A percentile compares a stretch with the other conserved stretches of the same genome.
phyloP scores from a whole-genome alignment of 441 rosid genomes.

The Adansonia gregorii region DNA sequence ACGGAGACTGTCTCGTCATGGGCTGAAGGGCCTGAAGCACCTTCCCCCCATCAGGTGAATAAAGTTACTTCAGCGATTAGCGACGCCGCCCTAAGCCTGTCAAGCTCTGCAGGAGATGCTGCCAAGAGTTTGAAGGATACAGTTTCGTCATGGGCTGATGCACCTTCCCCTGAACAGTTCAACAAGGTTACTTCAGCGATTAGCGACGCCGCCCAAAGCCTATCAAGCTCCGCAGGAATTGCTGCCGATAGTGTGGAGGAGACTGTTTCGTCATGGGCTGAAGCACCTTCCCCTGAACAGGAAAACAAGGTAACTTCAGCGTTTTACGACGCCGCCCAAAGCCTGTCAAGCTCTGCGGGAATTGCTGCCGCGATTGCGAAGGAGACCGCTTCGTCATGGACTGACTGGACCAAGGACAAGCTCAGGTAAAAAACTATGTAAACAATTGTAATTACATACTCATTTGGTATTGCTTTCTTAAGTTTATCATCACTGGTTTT shows the following conservation, averaged over 20 bases:
- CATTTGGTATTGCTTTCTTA: not conserved
- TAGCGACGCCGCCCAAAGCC: not conserved
- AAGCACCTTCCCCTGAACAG: no score
- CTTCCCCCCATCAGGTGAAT: not conserved
- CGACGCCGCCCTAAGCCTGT: not conserved
- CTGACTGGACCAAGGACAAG: slow-evolving; percentile 25
- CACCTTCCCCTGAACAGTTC: not conserved
- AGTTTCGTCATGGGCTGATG: no score
- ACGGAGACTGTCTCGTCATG: not conserved
- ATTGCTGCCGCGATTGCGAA: not conserved
- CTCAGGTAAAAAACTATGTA: not conserved
- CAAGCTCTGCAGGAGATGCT: no score
- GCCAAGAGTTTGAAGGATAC: not conserved
- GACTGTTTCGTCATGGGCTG: not conserved
- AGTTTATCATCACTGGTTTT: not conserved
- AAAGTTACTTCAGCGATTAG: no score
- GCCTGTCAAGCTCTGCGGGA: not conserved
- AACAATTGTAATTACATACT: not conserved
- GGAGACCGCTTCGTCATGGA: not conserved
- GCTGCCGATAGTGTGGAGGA: not conserved
- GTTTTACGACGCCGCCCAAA: not conserved
- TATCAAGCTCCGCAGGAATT: not conserved
- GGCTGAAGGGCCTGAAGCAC: not conserved
- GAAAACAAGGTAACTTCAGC: no score
- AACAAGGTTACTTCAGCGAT: not conserved